Evolutionary conservation across 1,139 yeast species (phyloP).

Genomic region (Hansenula sp.): DNA sequence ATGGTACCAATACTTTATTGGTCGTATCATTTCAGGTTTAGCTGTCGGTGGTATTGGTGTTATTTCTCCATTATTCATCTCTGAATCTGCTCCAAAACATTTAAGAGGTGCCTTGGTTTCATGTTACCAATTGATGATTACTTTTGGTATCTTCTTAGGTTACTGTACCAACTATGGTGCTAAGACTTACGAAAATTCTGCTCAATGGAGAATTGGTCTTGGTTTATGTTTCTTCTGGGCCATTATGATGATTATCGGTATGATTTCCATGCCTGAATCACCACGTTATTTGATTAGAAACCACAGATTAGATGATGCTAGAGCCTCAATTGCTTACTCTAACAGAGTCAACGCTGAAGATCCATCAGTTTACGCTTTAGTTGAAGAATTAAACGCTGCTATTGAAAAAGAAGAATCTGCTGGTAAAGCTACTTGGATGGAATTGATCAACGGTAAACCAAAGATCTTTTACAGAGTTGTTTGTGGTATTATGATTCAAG

Average conservation of each 20-base stretch:
- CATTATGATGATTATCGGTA: slow-evolving; percentile 42
- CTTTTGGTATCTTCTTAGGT: slow-evolving; percentile 51
- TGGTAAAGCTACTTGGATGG: slow-evolving; percentile 68
- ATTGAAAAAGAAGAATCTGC: slow-evolving; percentile 58
- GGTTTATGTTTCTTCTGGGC: slow-evolving; percentile 49
- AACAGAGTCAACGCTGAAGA: slow-evolving; percentile 54
- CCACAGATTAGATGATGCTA: slow-evolving; percentile 54
- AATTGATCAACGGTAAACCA: slow-evolving; percentile 59
- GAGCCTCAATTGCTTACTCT: slow-evolving; percentile 51
- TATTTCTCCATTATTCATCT: slow-evolving; percentile 58
- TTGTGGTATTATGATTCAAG: slow-evolving; percentile 61
- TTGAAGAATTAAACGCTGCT: slow-evolving; percentile 58
- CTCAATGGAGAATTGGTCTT: slow-evolving; percentile 64
- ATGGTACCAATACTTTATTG: slow-evolving; percentile 56
- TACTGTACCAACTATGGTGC: slow-evolving; percentile 61
- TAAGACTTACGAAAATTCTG: slow-evolving; percentile 39
- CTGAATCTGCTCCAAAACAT: slow-evolving; percentile 65
- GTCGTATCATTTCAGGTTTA: slow-evolving; percentile 61
- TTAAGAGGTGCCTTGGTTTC: slow-evolving; percentile 68
- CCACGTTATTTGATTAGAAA: slow-evolving; percentile 65
- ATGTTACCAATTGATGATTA: slow-evolving; percentile 61
- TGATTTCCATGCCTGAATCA: slow-evolving; percentile 72
- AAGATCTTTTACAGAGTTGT: slow-evolving; percentile 50
- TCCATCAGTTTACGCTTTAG: slow-evolving; percentile 52
- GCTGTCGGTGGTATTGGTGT: slow-evolving; percentile 67